Conservation (phyloP, 257 asterid species). For the Capsicum baccatum region DNA sequence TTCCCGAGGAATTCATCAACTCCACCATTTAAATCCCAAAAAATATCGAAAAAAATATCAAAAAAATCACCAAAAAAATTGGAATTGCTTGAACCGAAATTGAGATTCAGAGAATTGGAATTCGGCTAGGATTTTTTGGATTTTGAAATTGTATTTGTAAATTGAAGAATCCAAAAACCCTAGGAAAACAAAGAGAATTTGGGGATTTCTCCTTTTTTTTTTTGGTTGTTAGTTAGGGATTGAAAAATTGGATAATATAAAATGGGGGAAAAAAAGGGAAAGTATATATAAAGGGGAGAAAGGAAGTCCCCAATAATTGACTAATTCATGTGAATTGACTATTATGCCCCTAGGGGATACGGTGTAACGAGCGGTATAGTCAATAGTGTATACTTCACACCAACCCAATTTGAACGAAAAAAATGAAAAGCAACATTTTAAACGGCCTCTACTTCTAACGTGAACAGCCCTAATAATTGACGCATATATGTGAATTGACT, state of each 20-base stretch:
- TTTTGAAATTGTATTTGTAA: background rate
- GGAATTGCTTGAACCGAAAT: conserved; percentile 10
- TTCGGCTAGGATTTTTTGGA: conserved; percentile 5
- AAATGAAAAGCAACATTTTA: too few relatives aligned
- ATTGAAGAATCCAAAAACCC: conserved; percentile 32
- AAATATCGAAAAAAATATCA: background rate
- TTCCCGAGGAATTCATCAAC: conserved; percentile 44
- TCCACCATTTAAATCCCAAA: conserved; percentile 43
- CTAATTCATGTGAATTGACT: too few relatives aligned
- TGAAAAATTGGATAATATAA: background rate
- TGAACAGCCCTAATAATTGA: too few relatives aligned
- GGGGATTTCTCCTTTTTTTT: background rate
- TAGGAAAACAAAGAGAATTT: background rate
- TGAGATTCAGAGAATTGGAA: background rate
- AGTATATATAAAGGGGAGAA: background rate
- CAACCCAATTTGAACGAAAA: too few relatives aligned
- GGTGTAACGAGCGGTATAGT: too few relatives aligned
- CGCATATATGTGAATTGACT: too few relatives aligned
- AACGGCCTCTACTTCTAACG: too few relatives aligned
- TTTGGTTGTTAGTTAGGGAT: background rate
- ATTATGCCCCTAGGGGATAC: too few relatives aligned
- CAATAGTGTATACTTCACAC: too few relatives aligned
- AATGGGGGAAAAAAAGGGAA: background rate
- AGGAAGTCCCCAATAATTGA: background rate
- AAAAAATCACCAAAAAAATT: background rate